Base-by-base conservation (phyloP, 352 stramenopile genomes). In the Sclerospora graminicola region DNA sequence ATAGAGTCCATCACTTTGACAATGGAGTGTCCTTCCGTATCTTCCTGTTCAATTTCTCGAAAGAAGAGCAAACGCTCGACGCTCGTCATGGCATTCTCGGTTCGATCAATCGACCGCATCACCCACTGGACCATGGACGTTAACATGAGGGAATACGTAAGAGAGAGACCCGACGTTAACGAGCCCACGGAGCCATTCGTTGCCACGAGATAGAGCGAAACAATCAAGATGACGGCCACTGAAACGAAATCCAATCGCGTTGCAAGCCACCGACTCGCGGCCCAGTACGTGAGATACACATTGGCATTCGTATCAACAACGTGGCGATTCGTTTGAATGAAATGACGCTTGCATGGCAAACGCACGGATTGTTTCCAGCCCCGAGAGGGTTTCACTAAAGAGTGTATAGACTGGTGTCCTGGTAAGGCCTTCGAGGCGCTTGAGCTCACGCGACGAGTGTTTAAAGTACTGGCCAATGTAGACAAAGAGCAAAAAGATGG, bases 371-470 rank as follows among this genome's bases (percentile, higher is more conserved):
- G 82, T 97, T 1, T 76, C 42, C 2, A 98, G 69, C 6, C 95
- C 95, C 38, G 75, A 80, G 8, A 98, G 54, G 4, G 73, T 96
- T 69, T 98, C 91, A 11, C 69, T 72, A 35, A 98, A 82, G 28
- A 97, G 69, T 7, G 79, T 80, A 71, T 95, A 98, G 19, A 98
- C 82, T 5, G 95, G 92, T 21, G 80, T 70, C 18, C 59, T 57
- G 5, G 61, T 71, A 28, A 97, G 57, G 6, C 81, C 84, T 51
- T 98, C 95, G 10, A 98, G 67, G 4, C 93, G 75, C 68, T 98
- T 96, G 10, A 98, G 53, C 45, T 97, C 90, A 9, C 67, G 40
- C 40, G 76, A 72, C 6, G 63, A 73, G 35, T 60, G 61, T 41
- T 95, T 78, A 59, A 94, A 96, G 46, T 96, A 97, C 30, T 86